Conservation (phyloP, 2,329 filamentous ascomycete species). For the Graphiopsis chlorocephala region DNA sequence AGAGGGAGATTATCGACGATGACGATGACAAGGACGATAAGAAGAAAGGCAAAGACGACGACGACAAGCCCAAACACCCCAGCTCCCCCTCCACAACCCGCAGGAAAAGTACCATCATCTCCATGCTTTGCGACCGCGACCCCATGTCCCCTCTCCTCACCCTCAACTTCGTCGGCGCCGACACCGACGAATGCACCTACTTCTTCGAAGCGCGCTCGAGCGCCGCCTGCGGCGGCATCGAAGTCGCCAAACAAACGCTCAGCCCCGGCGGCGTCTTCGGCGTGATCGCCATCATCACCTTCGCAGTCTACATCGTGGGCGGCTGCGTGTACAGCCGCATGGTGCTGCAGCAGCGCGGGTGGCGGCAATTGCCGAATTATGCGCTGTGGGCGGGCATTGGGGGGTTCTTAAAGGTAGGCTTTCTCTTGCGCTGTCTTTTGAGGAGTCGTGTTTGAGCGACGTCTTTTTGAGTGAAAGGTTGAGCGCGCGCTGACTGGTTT, state of each 20-base stretch:
- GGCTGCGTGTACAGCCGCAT: conserved; percentile 95
- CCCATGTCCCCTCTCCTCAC: conserved; percentile 64
- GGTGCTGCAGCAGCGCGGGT: conserved; percentile 89
- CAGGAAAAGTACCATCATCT: conserved; percentile 81
- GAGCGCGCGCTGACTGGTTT: not conserved
- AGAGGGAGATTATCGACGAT: conserved; percentile 41
- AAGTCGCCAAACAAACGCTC: conserved; percentile 56
- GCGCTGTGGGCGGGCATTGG: conserved; percentile 86
- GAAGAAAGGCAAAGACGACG: conserved; percentile 30
- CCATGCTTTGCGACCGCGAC: conserved; percentile 88
- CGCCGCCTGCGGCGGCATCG: conserved; percentile 75
- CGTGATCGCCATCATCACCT: conserved; percentile 73
- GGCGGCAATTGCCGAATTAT: conserved; percentile 94
- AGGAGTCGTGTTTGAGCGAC: not conserved
- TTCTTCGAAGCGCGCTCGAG: conserved; percentile 89
- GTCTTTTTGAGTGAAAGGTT: not conserved
- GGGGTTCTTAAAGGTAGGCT: conserved; percentile 71
- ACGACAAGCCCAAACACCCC: conserved; percentile 28
- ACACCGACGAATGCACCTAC: conserved; percentile 85
- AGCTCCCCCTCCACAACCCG: conserved; percentile 55
- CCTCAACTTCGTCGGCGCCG: conserved; percentile 79
- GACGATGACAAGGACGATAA: conserved; percentile 35
- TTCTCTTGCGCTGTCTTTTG: not conserved
- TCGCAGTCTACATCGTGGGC: conserved; percentile 85
- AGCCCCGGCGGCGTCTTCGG: conserved; percentile 78